Percentiles rank a stretch among this genome's conserved stretches.
Conservation (phyloP, 805 yeast species). For the Monosporozyma solicola region DNA sequence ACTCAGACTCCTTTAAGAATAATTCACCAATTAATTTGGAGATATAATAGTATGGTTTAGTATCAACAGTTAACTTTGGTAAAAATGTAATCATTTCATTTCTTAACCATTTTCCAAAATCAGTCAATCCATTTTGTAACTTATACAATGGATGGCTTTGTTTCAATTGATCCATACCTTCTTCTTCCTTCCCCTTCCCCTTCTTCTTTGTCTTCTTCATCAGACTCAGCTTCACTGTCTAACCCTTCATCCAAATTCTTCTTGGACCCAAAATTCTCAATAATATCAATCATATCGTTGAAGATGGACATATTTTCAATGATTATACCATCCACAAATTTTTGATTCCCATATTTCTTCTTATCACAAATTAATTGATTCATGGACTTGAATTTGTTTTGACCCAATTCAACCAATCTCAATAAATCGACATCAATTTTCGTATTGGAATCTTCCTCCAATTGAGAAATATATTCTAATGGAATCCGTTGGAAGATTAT, state of each 20-base stretch:
- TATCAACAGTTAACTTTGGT: conserved; percentile 6
- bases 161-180: conserved; percentile 23
- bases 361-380: conserved; percentile 29
- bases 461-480: conserved; percentile 44
- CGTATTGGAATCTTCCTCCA: conserved; percentile 31
- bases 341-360: conserved; percentile 17
- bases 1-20: conserved; percentile 55
- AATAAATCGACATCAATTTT: conserved; percentile 30
- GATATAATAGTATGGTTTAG: conserved; percentile 32
- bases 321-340: conserved; percentile 21
- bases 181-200: conserved; percentile 14
- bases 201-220: conserved; percentile 29
- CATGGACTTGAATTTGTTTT: conserved; percentile 33
- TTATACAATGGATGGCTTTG: conserved; percentile 49
- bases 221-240: conserved; percentile 45
- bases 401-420: conserved; percentile 38
- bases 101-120: conserved; percentile 44
- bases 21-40: conserved; percentile 53
- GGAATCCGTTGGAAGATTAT: conserved; percentile 52
- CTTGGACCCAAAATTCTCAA: conserved; percentile 51
- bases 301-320: conserved; percentile 48
- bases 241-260: conserved; percentile 47
- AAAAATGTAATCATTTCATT: conserved; percentile 17
- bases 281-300: conserved; percentile 61
- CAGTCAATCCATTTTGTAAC: conserved; percentile 30